These are phyloP conservation scores for Yarrowia divulgata DNA, from an alignment of 805 yeast species.

Conservation along the genomic window DNA sequence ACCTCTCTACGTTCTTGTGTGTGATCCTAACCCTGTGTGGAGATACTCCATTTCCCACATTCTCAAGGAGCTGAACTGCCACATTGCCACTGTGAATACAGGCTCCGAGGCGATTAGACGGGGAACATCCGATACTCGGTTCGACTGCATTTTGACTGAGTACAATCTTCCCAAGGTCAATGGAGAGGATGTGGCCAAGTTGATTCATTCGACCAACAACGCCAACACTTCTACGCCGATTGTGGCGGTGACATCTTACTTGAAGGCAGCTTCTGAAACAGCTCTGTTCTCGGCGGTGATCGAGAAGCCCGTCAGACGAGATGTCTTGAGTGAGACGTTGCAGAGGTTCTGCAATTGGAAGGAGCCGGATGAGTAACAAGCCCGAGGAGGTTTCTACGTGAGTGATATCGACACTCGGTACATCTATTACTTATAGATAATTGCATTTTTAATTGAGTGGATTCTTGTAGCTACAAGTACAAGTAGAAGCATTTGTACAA, in stretches of 20 bases:
- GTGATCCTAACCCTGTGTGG: slow-evolving; percentile 87
- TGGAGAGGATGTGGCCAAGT: slow-evolving; percentile 76
- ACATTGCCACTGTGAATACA: slow-evolving; percentile 74
- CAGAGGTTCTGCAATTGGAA: slow-evolving; percentile 49
- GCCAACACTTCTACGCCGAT: slow-evolving; percentile 80
- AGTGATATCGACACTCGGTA: background rate
- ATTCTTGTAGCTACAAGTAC: background rate
- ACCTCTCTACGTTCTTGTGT: slow-evolving; percentile 71
- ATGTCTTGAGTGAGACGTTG: slow-evolving; percentile 50
- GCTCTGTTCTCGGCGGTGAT: slow-evolving; percentile 68
- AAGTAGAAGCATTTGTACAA: no score
- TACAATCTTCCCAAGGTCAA: slow-evolving; percentile 66
- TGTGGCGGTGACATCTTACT: slow-evolving; percentile 74
- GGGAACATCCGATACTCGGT: slow-evolving; percentile 81
- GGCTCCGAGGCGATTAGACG: slow-evolving; percentile 85
- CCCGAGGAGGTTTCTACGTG: background rate
- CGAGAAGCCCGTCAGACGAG: slow-evolving; percentile 69
- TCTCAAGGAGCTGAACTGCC: slow-evolving; percentile 75
- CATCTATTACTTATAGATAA: background rate
- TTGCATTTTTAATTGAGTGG: slow-evolving; percentile 6
- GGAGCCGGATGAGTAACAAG: slow-evolving; percentile 18
- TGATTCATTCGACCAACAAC: slow-evolving; percentile 76
- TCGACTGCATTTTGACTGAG: slow-evolving; percentile 83
- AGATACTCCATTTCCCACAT: slow-evolving; percentile 69
- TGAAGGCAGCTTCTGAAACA: slow-evolving; percentile 57